Evolutionary conservation across 129 eudicot genomes (phyloP).

Genomic region (Kitagawia praeruptora): DNA sequence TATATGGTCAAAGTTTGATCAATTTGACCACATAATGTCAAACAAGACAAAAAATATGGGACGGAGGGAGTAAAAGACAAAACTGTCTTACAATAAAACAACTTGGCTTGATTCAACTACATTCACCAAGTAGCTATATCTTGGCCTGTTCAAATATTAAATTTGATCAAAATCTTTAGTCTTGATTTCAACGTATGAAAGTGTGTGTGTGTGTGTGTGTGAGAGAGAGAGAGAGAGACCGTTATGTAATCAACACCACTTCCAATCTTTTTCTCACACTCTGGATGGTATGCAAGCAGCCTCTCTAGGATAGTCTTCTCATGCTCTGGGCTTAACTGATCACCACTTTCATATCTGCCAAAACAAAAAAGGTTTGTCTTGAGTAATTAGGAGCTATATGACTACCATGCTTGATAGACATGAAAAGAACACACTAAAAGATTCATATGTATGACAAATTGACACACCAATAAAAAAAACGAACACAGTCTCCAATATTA

Average conservation of each 20-base stretch:
- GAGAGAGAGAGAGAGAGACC: slow-evolving; percentile 27
- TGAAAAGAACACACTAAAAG: not conserved
- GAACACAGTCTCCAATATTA: not conserved
- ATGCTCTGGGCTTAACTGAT: slow-evolving; percentile 72
- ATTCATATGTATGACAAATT: not conserved
- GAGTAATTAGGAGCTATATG: not conserved
- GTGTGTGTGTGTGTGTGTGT: not conserved
- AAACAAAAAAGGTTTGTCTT: not conserved
- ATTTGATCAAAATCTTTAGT: not conserved
- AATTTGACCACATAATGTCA: too few relatives aligned
- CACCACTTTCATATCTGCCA: slow-evolving; percentile 70
- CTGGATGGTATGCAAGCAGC: slow-evolving; percentile 92
- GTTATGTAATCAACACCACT: slow-evolving; percentile 85
- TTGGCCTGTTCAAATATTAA: not conserved
- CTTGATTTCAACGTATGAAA: not conserved
- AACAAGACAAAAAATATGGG: too few relatives aligned
- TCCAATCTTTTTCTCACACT: slow-evolving; percentile 77
- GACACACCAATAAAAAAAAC: not conserved
- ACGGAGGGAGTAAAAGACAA: too few relatives aligned
- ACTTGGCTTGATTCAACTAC: not conserved
- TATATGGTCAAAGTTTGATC: too few relatives aligned
- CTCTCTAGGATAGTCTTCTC: slow-evolving; percentile 66
- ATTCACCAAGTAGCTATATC: not conserved
- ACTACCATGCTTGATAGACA: not conserved
- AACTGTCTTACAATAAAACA: not conserved